These are phyloP conservation scores for Xylaria cubensis DNA, from an alignment of 495 filamentous ascomycete species.

Conservation along the genomic window DNA sequence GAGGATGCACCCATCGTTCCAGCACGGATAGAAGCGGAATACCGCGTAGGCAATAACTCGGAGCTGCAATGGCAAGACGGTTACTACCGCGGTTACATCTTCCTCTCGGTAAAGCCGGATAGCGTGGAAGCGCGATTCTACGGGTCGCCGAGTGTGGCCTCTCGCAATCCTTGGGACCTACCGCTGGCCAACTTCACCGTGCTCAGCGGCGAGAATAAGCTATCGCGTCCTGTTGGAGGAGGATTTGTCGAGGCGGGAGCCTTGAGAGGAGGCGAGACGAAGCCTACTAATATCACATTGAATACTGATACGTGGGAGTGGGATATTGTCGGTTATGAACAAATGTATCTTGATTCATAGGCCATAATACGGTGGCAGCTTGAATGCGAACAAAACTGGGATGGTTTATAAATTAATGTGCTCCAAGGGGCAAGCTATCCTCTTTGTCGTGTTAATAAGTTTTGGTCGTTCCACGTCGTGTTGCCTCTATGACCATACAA, in stretches of 20 bases:
- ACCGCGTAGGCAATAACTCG: conserved; percentile 56
- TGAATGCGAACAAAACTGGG: not conserved
- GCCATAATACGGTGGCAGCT: not conserved
- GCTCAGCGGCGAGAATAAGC: conserved; percentile 58
- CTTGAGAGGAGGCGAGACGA: conserved; percentile 56
- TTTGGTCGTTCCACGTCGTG: not conserved
- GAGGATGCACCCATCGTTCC: conserved; percentile 51
- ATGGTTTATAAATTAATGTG: not conserved
- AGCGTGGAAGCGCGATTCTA: conserved; percentile 38
- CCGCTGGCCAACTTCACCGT: conserved; percentile 69
- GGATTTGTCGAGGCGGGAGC: conserved; percentile 57
- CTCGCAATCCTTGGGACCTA: conserved; percentile 59
- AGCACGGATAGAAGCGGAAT: conserved; percentile 49
- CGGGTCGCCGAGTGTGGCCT: conserved; percentile 54
- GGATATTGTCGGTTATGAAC: conserved; percentile 38
- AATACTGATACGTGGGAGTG: conserved; percentile 53
- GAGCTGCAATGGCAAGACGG: conserved; percentile 73
- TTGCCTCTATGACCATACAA: not conserved
- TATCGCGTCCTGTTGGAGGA: conserved; percentile 55
- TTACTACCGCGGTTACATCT: conserved; percentile 71
- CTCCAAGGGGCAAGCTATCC: not conserved
- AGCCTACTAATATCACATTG: conserved; percentile 56
- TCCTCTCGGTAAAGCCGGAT: conserved; percentile 31
- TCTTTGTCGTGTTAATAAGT: not conserved
- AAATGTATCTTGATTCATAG: conserved; percentile 37